These are phyloP conservation scores for Mycena floridula DNA, from an alignment of 768 basidiomycete genomes.

Conservation along the genomic window DNA sequence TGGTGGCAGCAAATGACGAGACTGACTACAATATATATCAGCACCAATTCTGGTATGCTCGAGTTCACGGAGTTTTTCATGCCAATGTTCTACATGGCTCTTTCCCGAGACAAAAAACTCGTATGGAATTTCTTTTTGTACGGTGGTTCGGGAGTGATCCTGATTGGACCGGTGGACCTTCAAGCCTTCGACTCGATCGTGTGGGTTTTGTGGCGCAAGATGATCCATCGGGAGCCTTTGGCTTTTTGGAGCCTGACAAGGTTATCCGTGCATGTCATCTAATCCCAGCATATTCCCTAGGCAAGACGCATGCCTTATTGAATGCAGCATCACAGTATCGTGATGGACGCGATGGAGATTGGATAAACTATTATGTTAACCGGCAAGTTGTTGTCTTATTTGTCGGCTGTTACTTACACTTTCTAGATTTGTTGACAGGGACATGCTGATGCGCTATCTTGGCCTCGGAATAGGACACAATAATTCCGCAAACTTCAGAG, in stretches of 20 bases:
- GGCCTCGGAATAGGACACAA: conserved; percentile 17
- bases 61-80: conserved; percentile 16
- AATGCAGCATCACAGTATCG: conserved; percentile 3
- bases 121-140: conserved; percentile 39
- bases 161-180: conserved; percentile 18
- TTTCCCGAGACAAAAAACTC: not conserved
- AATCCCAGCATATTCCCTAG: conserved; percentile 24
- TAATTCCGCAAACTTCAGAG: not conserved
- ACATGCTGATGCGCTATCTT: conserved; percentile 18
- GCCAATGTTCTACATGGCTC: conserved; percentile 9
- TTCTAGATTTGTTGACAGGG: conserved; percentile 15
- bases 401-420: not conserved
- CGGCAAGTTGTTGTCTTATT: conserved; percentile 14
- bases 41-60: conserved; percentile 18
- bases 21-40: not conserved
- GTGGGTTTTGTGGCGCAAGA: conserved; percentile 30
- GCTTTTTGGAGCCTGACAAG: conserved; percentile 30
- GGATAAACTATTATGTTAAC: conserved; percentile 21
- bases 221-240: conserved; percentile 22
- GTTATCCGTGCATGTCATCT: conserved; percentile 27
- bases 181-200: conserved; percentile 21
- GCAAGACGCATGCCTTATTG: conserved; percentile 5
- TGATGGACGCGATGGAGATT: conserved; percentile 13
- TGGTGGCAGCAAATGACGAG: conserved; percentile 10
- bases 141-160: conserved; percentile 27